Base-by-base conservation (phyloP, 2,329 filamentous ascomycete genomes). In the Sphaerulina musiva region DNA sequence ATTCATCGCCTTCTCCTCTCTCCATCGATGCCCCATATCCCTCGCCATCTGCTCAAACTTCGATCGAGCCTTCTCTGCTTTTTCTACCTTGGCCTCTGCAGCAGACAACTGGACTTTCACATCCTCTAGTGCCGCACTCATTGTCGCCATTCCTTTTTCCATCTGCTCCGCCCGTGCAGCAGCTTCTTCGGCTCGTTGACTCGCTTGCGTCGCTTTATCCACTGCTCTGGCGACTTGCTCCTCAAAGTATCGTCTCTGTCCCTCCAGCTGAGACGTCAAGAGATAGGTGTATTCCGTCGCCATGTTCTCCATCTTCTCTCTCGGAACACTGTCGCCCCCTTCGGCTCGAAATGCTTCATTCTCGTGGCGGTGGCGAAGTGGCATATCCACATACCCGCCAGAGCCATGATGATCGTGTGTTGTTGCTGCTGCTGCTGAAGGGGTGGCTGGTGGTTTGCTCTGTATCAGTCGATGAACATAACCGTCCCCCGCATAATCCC, bases 391-490 rank as follows among this genome's bases (percentile, higher is more conserved):
- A 17, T 2, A 95, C 12, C 45, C 53, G 17, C 45, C 53, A 20
- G 48, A 49, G 6, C 79, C 70, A 95, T 95, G 36, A 5, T 50
- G 45, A 95, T 95, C 54, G 7, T 56, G 49, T 6, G 45, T 48
- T 29, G 34, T 41, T 36, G 54, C 54, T 20, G 20, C 20, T 20
- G 20, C 20, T 20, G 20, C 20, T 20, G 20, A 2, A 23, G 54
- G 54, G 12, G 54, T 56, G 6, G 53, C 49, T 9, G 69, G 95
- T 8, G 89, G 85, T 74, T 96, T 95, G 67, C 90, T 89, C 61
- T 95, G 87, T 53, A 98, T 95, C 48, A 97, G 82, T 8, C 93
- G 85, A 71, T 98, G 93, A 46, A 97, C 93, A 78, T 95, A 98
- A 66, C 86, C 87, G 67, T 98, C 93, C 4, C 89, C 90, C 0